Conservation (phyloP, 495 filamentous ascomycete genomes). For the Astrocystis sublimbata region DNA sequence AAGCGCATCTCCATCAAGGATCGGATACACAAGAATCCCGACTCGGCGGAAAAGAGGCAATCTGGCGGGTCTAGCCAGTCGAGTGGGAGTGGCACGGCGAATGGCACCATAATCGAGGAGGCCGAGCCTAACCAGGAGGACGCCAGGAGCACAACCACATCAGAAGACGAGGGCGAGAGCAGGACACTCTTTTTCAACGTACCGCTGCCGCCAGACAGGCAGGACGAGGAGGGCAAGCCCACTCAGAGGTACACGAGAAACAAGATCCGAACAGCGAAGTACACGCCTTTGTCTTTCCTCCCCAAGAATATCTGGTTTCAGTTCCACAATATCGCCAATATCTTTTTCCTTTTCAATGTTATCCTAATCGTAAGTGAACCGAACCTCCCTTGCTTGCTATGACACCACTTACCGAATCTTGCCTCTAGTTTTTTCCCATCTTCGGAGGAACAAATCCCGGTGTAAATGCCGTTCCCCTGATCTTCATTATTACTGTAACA, state of each 20-base stretch:
- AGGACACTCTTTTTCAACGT: slow-evolving; percentile 79
- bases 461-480: slow-evolving; percentile 85
- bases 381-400: slow-evolving; percentile 1
- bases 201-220: slow-evolving; percentile 72
- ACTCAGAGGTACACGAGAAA: slow-evolving; percentile 74
- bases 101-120: slow-evolving; percentile 37
- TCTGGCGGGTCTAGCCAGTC: slow-evolving; percentile 47
- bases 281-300: slow-evolving; percentile 93
- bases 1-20: slow-evolving; percentile 87
- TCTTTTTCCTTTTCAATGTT: slow-evolving; percentile 96
- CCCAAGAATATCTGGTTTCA: slow-evolving; percentile 97
- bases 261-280: slow-evolving; percentile 97
- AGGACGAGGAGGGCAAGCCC: slow-evolving; percentile 82
- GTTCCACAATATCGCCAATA: slow-evolving; percentile 98
- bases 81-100: slow-evolving; percentile 47
- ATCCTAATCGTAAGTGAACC: slow-evolving; percentile 77
- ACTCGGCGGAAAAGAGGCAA: slow-evolving; percentile 70
- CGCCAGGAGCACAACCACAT: slow-evolving; percentile 28
- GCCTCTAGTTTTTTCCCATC: slow-evolving; percentile 82
- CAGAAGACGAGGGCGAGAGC: slow-evolving; percentile 31
- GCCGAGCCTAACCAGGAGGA: slow-evolving; percentile 23
- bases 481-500: slow-evolving; percentile 91
- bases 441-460: slow-evolving; percentile 92
- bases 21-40: slow-evolving; percentile 65
- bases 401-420: slow-evolving; percentile 17